These are phyloP conservation scores for Solanum etuberosum DNA, from an alignment of 257 asterid species.

Conservation along the genomic window DNA sequence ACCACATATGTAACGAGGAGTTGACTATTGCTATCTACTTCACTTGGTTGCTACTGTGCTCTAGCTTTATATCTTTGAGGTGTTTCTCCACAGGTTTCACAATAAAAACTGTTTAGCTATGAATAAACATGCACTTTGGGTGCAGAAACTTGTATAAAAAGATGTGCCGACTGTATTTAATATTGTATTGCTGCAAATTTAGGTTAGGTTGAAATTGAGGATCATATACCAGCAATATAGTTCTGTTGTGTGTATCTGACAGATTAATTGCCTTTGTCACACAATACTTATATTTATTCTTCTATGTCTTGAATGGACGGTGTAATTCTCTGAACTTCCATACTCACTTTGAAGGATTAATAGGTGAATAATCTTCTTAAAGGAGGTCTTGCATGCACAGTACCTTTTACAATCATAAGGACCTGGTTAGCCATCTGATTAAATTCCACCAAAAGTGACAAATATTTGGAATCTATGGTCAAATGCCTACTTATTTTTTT, in stretches of 20 bases:
- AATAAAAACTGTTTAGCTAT: neutral
- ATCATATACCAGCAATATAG: neutral
- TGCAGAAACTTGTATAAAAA: neutral
- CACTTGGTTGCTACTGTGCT: neutral
- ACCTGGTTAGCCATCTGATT: neutral
- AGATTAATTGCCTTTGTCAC: neutral
- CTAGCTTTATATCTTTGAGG: neutral
- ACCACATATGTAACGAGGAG: neutral
- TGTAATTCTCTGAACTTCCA: neutral
- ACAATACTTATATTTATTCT: neutral
- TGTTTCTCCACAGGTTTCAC: neutral
- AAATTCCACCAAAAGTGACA: neutral
- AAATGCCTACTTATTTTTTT: neutral
- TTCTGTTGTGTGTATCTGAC: neutral
- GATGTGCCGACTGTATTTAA: neutral
- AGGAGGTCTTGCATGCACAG: neutral
- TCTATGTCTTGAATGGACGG: neutral
- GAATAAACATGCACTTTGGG: neutral
- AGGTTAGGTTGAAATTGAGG: neutral
- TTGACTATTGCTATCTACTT: neutral
- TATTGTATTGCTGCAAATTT: neutral
- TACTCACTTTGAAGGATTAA: neutral
- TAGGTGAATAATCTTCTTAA: neutral
- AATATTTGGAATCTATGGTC: neutral
- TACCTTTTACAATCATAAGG: neutral